phyloP scores from a whole-genome alignment of 768 basidiomycete species.

The Baorangia bicolor region DNA sequence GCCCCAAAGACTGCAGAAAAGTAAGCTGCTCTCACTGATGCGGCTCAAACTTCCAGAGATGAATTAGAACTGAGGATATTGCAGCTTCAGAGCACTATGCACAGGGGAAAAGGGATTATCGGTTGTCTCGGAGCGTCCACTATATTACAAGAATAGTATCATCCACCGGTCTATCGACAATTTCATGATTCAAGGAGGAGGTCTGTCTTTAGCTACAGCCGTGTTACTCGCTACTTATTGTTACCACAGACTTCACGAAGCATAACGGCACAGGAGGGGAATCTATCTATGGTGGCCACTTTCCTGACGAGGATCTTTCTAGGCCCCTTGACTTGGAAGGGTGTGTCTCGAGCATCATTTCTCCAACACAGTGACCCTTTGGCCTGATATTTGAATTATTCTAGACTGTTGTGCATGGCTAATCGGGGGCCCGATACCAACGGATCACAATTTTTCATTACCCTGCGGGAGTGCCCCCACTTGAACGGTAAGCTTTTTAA shows the following conservation, averaged over 20 bases:
- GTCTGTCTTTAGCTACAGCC: constrained; percentile 35
- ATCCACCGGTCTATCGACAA: constrained; percentile 76
- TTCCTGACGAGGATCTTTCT: constrained; percentile 74
- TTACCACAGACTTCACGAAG: constrained; percentile 67
- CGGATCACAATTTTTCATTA: constrained; percentile 85
- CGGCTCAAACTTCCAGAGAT: neutral
- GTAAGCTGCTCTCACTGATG: constrained; percentile 41
- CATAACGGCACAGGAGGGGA: constrained; percentile 80
- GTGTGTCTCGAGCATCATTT: constrained; percentile 30
- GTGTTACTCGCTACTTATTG: neutral
- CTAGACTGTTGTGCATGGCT: constrained; percentile 85
- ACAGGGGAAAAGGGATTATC: constrained; percentile 85
- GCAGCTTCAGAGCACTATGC: constrained; percentile 80
- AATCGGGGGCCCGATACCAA: constrained; percentile 85
- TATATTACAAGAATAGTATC: constrained; percentile 80
- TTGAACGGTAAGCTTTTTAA: constrained; percentile 53
- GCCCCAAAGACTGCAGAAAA: constrained; percentile 81
- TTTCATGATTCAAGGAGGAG: constrained; percentile 83
- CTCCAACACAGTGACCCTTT: neutral
- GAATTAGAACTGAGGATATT: constrained; percentile 8
- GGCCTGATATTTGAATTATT: neutral
- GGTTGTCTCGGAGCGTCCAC: constrained; percentile 55
- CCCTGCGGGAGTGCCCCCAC: constrained; percentile 72
- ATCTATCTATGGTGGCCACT: constrained; percentile 74
- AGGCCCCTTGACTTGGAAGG: constrained; percentile 65